Evolutionary conservation across 164 flowering plant species (phyloP), one percentile per base, ranked within the genome.

Genomic region (Macadamia integrifolia): DNA sequence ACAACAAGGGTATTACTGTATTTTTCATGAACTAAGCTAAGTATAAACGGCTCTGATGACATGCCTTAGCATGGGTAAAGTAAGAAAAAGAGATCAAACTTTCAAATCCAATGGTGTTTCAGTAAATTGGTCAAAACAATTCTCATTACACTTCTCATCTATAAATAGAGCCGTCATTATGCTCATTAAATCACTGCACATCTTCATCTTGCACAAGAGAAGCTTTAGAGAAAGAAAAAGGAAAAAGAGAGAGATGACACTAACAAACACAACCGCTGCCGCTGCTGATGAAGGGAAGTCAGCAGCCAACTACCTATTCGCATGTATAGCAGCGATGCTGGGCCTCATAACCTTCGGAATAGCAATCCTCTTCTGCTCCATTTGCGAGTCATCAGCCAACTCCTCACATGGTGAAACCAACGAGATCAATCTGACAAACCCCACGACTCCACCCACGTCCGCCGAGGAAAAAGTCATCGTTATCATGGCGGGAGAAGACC

Each of bases 291-390:
- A 74, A 56, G 79, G 86, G 89, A 69, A 76, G 23, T 80, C 89
- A 2, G 84, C 86, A 23, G 43, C 72, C 6, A 82, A 82, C 10
- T 83, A 83, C 66, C 58, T 83, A 30, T 80, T 77, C 35, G 80
- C 72, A 0, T 78, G 82, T 58, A 35, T 83, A 12, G 74, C 73
- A 15, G 64, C 72, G 1, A 31, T 75, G 61, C 14, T 79, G 31
- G 67, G 61, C 8, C 75, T 80, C 10, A 81, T 88, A 29, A 69
- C 82, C 6, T 30, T 79, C 23, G 23, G 23, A 23, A 23, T 23
- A 12, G 80, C 93, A 30, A 67, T 86, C 68, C 13, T 84, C 44
- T 74, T 88, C 42, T 85, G 85, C 76, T 72, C 84, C 15, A 49
- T 77, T 72, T 59, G 73, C 42, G 77, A 78, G 62, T 62, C 67